Evolutionary conservation across 1,284 basidiomycete genomes (phyloP).

Genomic region (Cryptococcus sp.): DNA sequence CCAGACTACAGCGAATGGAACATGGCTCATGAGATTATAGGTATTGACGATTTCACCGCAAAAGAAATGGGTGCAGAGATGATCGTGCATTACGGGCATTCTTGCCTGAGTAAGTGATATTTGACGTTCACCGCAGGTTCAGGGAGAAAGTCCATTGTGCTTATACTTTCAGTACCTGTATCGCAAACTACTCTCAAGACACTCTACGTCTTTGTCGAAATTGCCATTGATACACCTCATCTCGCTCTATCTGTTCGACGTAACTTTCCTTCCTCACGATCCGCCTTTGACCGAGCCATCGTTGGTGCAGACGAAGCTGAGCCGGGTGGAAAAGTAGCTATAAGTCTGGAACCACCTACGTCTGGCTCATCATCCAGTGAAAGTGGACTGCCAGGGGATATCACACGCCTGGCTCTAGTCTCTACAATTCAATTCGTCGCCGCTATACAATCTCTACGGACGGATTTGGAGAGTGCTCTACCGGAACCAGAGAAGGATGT

Average conservation of each 20-base stretch:
- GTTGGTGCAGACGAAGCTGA: constrained; percentile 31
- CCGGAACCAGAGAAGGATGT: constrained; percentile 24
- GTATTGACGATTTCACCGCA: constrained; percentile 94
- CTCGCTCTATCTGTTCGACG: constrained; percentile 75
- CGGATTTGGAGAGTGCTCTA: constrained; percentile 56
- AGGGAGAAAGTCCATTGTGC: neutral
- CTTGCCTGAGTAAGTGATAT: constrained; percentile 72
- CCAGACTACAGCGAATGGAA: neutral
- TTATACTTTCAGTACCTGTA: constrained; percentile 72
- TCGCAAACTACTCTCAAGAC: constrained; percentile 87
- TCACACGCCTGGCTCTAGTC: constrained; percentile 75
- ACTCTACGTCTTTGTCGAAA: constrained; percentile 97
- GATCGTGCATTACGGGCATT: constrained; percentile 98
- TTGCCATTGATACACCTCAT: constrained; percentile 72
- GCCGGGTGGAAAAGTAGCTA: constrained; percentile 36
- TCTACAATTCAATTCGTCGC: constrained; percentile 95
- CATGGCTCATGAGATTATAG: constrained; percentile 4
- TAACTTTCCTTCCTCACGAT: constrained; percentile 70
- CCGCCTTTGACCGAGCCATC: constrained; percentile 39
- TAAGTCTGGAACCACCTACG: constrained; percentile 28
- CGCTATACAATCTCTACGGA: constrained; percentile 77
- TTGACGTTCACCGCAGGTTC: neutral
- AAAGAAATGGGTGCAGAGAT: constrained; percentile 95
- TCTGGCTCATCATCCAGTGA: neutral
- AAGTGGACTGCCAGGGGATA: neutral